Conservation (phyloP, 1,139 yeast genomes). For the Suhomyces terraborum region DNA sequence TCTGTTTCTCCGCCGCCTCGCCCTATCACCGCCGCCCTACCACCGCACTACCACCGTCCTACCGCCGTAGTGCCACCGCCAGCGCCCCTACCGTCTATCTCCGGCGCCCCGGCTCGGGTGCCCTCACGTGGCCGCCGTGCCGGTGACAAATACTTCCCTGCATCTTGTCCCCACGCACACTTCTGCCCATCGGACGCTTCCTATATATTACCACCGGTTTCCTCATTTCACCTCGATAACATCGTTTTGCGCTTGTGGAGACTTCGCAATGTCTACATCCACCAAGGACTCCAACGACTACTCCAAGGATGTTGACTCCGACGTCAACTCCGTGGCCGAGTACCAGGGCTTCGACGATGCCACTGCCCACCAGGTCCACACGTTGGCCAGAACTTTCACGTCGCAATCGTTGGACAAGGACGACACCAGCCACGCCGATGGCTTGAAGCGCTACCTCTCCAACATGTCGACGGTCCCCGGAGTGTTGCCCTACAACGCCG, state of each 20-base stretch:
- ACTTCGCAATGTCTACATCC: slow-evolving; percentile 3
- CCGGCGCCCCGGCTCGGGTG: not conserved
- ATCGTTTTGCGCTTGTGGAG: not conserved
- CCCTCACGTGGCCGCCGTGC: not conserved
- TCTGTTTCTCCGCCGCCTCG: too few species aligned
- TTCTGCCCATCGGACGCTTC: not conserved
- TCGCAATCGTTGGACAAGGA: slow-evolving; percentile 18
- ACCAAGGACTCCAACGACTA: slow-evolving; percentile 12
- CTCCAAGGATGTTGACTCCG: slow-evolving; percentile 11
- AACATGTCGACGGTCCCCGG: slow-evolving; percentile 60
- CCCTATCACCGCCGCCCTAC: too few species aligned
- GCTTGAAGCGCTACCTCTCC: slow-evolving; percentile 38
- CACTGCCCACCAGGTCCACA: slow-evolving; percentile 43
- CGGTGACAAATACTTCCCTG: not conserved
- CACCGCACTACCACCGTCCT: too few species aligned
- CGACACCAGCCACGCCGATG: slow-evolving; percentile 13
- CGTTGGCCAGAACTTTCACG: slow-evolving; percentile 62
- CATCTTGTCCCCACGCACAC: not conserved
- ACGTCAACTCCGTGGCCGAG: slow-evolving; percentile 27
- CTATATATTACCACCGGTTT: slow-evolving; percentile 3
- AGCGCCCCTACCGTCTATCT: slow-evolving; percentile 1
- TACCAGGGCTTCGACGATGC: slow-evolving; percentile 42
- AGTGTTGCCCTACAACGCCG: slow-evolving; percentile 33
- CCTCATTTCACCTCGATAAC: not conserved
- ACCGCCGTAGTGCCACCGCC: too few species aligned